Base-by-base conservation (phyloP, 345 rosid genomes). In the Pistacia vera region DNA sequence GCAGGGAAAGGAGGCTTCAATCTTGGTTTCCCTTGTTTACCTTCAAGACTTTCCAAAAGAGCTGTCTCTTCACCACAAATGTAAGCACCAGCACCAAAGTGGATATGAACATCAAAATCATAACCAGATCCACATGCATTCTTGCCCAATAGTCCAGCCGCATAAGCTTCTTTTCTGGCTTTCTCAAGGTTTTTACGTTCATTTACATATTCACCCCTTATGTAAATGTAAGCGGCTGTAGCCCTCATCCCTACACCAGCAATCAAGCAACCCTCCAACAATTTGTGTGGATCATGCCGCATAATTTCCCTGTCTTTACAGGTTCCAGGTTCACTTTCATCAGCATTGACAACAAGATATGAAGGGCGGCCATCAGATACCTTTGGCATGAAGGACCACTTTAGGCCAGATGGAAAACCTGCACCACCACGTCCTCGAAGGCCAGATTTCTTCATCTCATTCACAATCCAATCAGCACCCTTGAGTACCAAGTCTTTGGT, bases 271-370 rank as follows among this genome's bases (percentile, higher is more conserved):
- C 99, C 99, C 81, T 94, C 97, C 74, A 97, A 82, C 75, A 97
- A 79, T 79, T 97, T 97, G 84, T 97, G 99, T 54, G 98, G 99
- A 81, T 97, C 98, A 60, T 92, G 99, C 55, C 97, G 90, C 98
- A 94, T 91, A 71, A 97, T 94, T 71, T 94, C 99, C 86, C 98
- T 90, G 76, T 97, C 99, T 81, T 94, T 97, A 78, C 99, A 94
- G 71, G 99, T 97, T 75, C 97, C 98, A n/a, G 99, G 99, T 84
- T 97, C 99, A 91, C 99, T 97, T 88, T 97, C 99, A 90, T 97
- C 98, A 44, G 97, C 99, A 67, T 94, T 94, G 49, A 97, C 98
- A 73, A 94, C 99, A 77, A 97, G 94, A 86, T 94, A 97, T 25
- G 98, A 93, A 1, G 99, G 99, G 55, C 97, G 99, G 1, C 98